Conservation (phyloP, 148 eudicot genomes). For the Arctostaphylos glauca region DNA sequence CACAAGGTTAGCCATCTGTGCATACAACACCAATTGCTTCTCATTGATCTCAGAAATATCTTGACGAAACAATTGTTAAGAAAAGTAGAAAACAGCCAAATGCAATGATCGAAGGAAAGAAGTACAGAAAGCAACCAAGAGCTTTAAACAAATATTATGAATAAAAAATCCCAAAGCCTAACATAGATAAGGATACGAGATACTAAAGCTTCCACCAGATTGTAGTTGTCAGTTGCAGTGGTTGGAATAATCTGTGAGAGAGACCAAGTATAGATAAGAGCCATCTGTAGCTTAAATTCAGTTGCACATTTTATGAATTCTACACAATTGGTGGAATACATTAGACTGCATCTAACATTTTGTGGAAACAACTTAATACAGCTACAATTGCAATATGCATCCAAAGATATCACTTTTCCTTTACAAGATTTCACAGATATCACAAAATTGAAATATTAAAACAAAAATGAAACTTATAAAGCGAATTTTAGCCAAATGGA, state of each 20-base stretch:
- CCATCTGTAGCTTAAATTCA: constrained; percentile 7
- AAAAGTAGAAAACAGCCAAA: constrained; percentile 8
- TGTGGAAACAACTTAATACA: not conserved
- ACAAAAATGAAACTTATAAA: not conserved
- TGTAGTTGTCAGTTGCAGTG: constrained; percentile 70
- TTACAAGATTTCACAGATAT: not conserved
- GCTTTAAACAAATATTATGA: not conserved
- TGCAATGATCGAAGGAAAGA: not conserved
- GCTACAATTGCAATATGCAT: not conserved
- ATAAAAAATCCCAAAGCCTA: not conserved
- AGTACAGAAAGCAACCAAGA: not conserved
- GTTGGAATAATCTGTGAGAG: constrained; percentile 51
- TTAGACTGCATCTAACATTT: not conserved
- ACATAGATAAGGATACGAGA: constrained; percentile 75
- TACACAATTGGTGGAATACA: not conserved
- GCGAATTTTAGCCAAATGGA: not conserved
- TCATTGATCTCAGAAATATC: constrained; percentile 78
- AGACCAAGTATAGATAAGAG: not conserved
- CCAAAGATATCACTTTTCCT: not conserved
- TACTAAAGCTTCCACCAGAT: constrained; percentile 68
- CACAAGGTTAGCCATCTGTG: constrained; percentile 97
- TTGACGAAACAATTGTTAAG: constrained; percentile 39
- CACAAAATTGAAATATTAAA: not conserved
- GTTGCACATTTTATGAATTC: not conserved
- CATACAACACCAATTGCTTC: constrained; percentile 77